phyloP scores from a whole-genome alignment of 1,284 basidiomycete genomes.

The Malassezia brasiliensis region DNA sequence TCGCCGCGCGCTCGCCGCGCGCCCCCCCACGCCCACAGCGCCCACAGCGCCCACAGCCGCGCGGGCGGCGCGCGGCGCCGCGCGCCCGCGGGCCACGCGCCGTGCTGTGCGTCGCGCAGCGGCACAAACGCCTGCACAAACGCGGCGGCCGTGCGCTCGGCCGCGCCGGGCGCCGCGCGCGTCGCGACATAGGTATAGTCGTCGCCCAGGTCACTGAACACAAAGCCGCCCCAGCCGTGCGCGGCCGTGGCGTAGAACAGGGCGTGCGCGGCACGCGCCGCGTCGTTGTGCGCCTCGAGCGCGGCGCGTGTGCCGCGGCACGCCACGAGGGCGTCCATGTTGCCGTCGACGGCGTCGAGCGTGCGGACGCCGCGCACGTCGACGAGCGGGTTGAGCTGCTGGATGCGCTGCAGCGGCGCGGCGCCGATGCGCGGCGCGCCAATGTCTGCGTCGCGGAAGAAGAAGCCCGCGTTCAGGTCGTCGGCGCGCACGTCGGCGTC shows the following conservation, averaged over 20 bases:
- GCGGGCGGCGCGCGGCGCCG: conserved; percentile 30
- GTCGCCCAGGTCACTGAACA: conserved; percentile 79
- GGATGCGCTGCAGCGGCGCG: conserved; percentile 55
- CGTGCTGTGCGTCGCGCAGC: conserved; percentile 48
- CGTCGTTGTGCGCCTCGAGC: conserved; percentile 66
- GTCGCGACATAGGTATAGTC: conserved; percentile 72
- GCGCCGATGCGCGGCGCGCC: conserved; percentile 50
- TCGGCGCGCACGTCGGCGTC: conserved; percentile 44
- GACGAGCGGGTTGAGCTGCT: conserved; percentile 84
- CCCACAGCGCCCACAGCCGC: conserved; percentile 60
- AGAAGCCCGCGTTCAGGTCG: conserved; percentile 84
- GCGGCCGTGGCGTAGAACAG: conserved; percentile 74
- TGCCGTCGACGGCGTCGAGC: conserved; percentile 49
- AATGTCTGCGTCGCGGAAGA: conserved; percentile 84
- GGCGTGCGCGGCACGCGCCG: conserved; percentile 54
- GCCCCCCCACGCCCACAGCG: conserved; percentile 7
- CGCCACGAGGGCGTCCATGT: conserved; percentile 19
- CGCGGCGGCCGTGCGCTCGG: not conserved
- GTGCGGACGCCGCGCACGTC: conserved; percentile 51
- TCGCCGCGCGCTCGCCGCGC: not conserved
- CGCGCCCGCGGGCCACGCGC: conserved; percentile 53
- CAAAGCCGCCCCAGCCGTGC: conserved; percentile 84
- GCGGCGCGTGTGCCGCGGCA: conserved; percentile 5
- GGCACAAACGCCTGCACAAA: conserved; percentile 56
- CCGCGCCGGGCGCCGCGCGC: conserved; percentile 38